Conservation (phyloP, 116 monocot genomes). For the Cymodocea nodosa region DNA sequence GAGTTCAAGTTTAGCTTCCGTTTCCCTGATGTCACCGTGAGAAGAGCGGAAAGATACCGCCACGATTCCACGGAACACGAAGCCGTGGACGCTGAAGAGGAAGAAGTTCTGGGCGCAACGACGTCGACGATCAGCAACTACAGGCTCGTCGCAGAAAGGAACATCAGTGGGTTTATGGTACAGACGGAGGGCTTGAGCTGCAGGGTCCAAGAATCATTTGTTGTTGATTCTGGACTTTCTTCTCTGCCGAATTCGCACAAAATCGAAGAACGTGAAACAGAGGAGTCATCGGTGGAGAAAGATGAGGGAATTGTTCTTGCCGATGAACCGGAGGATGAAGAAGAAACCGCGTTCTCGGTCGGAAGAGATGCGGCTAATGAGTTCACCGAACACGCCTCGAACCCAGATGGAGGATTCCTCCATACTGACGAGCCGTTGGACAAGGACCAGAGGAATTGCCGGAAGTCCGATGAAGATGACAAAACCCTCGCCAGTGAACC, state of each 20-base stretch:
- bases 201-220: conserved; percentile 31
- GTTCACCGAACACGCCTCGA: no score
- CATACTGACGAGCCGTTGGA: no score
- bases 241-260: conserved; percentile 2
- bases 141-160: conserved; percentile 33
- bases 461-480: no score
- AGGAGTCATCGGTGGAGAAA: neutral
- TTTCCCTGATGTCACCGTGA: conserved; percentile 8
- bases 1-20: conserved; percentile 39
- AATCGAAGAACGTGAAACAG: neutral
- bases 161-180: conserved; percentile 42
- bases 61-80: neutral
- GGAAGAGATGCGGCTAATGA: no score
- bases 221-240: neutral
- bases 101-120: no score
- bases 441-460: no score
- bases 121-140: conserved; percentile 29
- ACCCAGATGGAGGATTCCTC: no score
- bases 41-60: neutral
- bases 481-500: no score
- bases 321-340: neutral
- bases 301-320: neutral
- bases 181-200: conserved; percentile 30
- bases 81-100: neutral
- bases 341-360: neutral